phyloP scores from a whole-genome alignment of 2,329 filamentous ascomycete genomes.

The Thielaviopsis punctulata region DNA sequence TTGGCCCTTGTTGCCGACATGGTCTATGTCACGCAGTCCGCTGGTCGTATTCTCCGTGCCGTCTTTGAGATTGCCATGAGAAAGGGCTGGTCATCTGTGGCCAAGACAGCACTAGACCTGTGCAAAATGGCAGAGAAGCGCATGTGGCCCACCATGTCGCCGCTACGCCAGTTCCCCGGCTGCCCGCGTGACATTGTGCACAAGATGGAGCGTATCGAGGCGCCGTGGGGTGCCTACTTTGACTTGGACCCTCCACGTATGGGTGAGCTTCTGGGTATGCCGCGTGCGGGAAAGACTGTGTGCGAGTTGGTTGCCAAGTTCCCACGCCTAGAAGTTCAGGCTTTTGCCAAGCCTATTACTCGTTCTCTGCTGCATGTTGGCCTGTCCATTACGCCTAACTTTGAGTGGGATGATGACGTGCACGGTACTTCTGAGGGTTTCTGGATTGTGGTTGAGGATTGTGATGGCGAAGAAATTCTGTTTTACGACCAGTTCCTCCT shows the following conservation, averaged over 20 bases:
- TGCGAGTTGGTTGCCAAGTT: constrained; percentile 83
- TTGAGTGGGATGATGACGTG: constrained; percentile 82
- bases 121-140: constrained; percentile 99
- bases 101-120: constrained; percentile 78
- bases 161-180: constrained; percentile 71
- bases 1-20: constrained; percentile 94
- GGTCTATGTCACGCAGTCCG: constrained; percentile 96
- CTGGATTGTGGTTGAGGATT: constrained; percentile 96
- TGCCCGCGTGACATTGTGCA: constrained; percentile 75
- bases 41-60: constrained; percentile 83
- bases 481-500: constrained; percentile 91
- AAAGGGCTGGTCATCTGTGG: constrained; percentile 88
- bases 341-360: constrained; percentile 87
- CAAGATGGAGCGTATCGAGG: constrained; percentile 88
- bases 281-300: constrained; percentile 70
- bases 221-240: constrained; percentile 86
- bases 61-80: constrained; percentile 96
- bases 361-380: constrained; percentile 83
- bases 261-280: constrained; percentile 83
- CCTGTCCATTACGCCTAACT: constrained; percentile 81
- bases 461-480: constrained; percentile 87
- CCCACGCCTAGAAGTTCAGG: constrained; percentile 79
- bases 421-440: constrained; percentile 84
- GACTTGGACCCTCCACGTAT: constrained; percentile 91
- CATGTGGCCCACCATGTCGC: constrained; percentile 99